phyloP scores from a whole-genome alignment of 257 asterid species.

The Euphrasia confusa region DNA sequence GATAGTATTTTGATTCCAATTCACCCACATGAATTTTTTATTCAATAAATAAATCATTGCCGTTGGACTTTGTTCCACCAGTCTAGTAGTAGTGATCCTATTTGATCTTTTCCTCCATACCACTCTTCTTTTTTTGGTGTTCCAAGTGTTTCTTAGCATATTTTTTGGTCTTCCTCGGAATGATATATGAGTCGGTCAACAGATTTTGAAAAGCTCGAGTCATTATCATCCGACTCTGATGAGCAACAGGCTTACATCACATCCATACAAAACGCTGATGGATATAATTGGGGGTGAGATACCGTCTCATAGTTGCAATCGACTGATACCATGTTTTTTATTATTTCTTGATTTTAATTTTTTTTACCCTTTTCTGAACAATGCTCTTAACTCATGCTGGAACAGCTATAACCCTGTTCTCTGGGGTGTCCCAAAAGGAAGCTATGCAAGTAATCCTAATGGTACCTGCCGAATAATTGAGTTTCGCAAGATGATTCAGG shows the following conservation, averaged over 20 bases:
- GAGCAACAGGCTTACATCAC: constrained; percentile 80
- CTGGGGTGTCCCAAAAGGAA: constrained; percentile 98
- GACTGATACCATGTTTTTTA: neutral
- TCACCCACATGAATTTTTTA: too few species aligned
- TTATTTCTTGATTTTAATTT: constrained; percentile 12
- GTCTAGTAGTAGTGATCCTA: neutral
- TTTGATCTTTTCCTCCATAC: neutral
- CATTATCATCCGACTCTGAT: constrained; percentile 80
- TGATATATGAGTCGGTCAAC: constrained; percentile 21
- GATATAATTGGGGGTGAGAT: constrained; percentile 94
- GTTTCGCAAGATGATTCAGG: constrained; percentile 97
- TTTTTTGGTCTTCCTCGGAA: constrained; percentile 9
- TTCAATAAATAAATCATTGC: neutral
- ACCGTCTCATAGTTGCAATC: constrained; percentile 23
- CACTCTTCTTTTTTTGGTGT: neutral
- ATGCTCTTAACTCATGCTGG: constrained; percentile 15
- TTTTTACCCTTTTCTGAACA: constrained; percentile 19
- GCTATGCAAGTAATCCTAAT: constrained; percentile 77
- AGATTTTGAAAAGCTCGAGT: constrained; percentile 68
- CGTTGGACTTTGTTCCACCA: neutral
- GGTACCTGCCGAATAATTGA: constrained; percentile 74
- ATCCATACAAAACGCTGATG: constrained; percentile 75
- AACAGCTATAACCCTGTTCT: constrained; percentile 88
- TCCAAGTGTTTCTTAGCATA: neutral
- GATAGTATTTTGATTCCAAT: too few species aligned